Evolutionary conservation across 2,329 filamentous ascomycete genomes (phyloP).

Genomic region (Dichotomopilus funicola): DNA sequence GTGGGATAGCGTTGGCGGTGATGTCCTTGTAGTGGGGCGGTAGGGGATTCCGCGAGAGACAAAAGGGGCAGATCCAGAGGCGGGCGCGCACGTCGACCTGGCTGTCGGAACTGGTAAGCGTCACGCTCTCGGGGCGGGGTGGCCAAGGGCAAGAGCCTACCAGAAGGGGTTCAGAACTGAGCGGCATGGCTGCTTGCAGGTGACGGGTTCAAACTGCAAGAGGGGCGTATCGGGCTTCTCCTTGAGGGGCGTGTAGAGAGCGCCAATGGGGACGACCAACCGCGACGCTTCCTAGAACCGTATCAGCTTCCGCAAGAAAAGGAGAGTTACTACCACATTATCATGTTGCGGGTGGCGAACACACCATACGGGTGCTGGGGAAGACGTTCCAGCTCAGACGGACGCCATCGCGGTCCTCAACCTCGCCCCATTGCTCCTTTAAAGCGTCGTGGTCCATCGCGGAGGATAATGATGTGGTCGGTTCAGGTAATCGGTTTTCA

Average conservation of each 20-base stretch:
- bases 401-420: conserved; percentile 93
- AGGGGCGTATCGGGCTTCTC: conserved; percentile 86
- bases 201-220: conserved; percentile 92
- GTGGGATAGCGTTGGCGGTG: conserved; percentile 72
- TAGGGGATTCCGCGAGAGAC: conserved; percentile 73
- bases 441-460: conserved; percentile 85
- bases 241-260: conserved; percentile 91
- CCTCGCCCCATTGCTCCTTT: conserved; percentile 94
- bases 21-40: conserved; percentile 89
- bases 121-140: neutral
- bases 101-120: conserved; percentile 36
- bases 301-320: conserved; percentile 23
- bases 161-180: conserved; percentile 96
- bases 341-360: conserved; percentile 25
- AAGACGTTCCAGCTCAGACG: conserved; percentile 98
- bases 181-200: conserved; percentile 92
- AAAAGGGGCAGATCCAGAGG: conserved; percentile 87
- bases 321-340: neutral
- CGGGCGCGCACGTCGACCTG: conserved; percentile 78
- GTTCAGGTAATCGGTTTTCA: neutral
- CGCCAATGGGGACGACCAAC: conserved; percentile 91
- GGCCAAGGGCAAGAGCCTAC: conserved; percentile 44
- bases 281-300: conserved; percentile 74
- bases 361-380: conserved; percentile 91
- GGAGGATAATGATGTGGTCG: neutral